Evolutionary conservation across 495 filamentous ascomycete species (phyloP).

Genomic region (Trichodelitschia bisporula): DNA sequence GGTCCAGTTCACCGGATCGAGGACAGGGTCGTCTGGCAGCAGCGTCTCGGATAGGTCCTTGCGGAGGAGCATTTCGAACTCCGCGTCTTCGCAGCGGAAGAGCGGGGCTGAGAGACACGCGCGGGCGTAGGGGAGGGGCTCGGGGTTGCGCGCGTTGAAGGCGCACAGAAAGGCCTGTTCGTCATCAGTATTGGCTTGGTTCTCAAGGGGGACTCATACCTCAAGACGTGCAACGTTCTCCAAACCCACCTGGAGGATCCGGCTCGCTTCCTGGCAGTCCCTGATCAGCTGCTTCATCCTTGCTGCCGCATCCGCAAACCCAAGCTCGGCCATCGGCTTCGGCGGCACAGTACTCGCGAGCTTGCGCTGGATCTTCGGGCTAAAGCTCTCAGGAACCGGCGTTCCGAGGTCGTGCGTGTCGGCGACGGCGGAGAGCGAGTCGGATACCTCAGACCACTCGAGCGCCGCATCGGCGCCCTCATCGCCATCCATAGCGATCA

Average conservation of each 20-base stretch:
- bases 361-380: conserved; percentile 66
- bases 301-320: conserved; percentile 41
- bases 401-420: conserved; percentile 35
- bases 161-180: conserved; percentile 34
- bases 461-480: not conserved
- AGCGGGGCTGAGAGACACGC: conserved; percentile 55
- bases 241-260: not conserved
- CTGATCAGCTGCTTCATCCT: conserved; percentile 45
- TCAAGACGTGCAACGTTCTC: too few relatives aligned
- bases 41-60: conserved; percentile 56
- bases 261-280: conserved; percentile 33
- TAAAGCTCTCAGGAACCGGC: conserved; percentile 54
- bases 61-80: conserved; percentile 43
- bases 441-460: conserved; percentile 4
- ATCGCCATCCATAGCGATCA: conserved; percentile 7
- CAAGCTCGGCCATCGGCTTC: conserved; percentile 59
- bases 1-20: conserved; percentile 46
- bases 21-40: conserved; percentile 41
- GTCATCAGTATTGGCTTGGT: too few relatives aligned
- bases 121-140: conserved; percentile 65
- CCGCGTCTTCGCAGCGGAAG: conserved; percentile 33
- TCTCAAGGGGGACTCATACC: too few relatives aligned
- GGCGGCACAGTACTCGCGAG: conserved; percentile 84
- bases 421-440: conserved; percentile 17
- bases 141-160: conserved; percentile 54